Conservation (phyloP, 192 early-diverging fungal genomes). For the Entomortierella beljakovae region DNA sequence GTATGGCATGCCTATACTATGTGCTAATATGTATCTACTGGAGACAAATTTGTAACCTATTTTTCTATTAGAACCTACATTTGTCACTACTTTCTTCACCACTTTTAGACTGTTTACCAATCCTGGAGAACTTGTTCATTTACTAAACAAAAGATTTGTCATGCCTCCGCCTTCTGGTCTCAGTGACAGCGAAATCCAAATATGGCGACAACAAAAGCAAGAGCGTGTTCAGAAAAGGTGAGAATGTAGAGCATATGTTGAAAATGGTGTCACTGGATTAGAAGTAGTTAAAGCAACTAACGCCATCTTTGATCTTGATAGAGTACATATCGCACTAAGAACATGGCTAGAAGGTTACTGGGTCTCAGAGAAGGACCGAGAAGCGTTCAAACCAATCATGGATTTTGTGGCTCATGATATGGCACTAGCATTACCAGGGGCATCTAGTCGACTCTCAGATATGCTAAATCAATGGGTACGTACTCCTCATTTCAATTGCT, state of each 20-base stretch:
- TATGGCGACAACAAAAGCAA: constrained; percentile 67
- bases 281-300: neutral
- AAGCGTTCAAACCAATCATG: constrained; percentile 57
- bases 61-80: constrained; percentile 65
- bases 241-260: neutral
- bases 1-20: no score
- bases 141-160: constrained; percentile 75
- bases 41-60: no score
- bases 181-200: constrained; percentile 58
- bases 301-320: constrained; percentile 7
- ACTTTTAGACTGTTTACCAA: constrained; percentile 88
- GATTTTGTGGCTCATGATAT: constrained; percentile 67
- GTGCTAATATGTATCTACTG: no score
- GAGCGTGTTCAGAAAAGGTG: constrained; percentile 51
- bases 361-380: constrained; percentile 65
- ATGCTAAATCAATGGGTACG: constrained; percentile 66
- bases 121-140: constrained; percentile 70
- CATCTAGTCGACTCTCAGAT: constrained; percentile 60
- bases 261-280: neutral
- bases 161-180: constrained; percentile 66
- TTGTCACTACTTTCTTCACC: constrained; percentile 79
- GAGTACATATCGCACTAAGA: constrained; percentile 84
- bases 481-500: neutral
- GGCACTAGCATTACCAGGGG: constrained; percentile 53
- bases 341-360: constrained; percentile 86